Evolutionary conservation across 805 yeast genomes (phyloP), one percentile per base, ranked within the genome.

Genomic region (Suhomyces canberraensis): DNA sequence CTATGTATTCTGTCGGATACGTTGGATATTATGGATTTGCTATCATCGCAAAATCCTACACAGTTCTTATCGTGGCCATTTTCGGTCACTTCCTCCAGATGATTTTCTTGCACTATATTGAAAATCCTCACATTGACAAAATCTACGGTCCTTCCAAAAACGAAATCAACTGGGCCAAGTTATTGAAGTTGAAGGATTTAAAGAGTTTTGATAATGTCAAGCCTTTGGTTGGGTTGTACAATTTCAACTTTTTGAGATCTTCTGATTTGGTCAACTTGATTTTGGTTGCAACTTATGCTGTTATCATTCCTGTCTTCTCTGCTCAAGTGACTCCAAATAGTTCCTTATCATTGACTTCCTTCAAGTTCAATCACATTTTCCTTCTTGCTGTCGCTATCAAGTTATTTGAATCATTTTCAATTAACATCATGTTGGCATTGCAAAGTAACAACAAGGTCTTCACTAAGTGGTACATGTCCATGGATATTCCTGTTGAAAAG

Each of bases 1-100:
- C 95, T 36, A 86, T 86, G 95, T 86, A 86, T 58, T 84, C 95
- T 1, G 82, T 87, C 39, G 95, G 95, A 6, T 86, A 86, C 53
- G 76, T 86, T 37, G 95, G 95, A 1, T 86, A 84, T 61, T 86
- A 86, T 52, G 95, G 95, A 0, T 76, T 84, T 51, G 88, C 91
- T 1, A 65, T 86, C 45, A 80, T 86, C 48, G 71, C 90, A 4
- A 81, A 84, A 45, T 80, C 87, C 16, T 84, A 84, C 50, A 72
- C 81, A 7, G 80, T 86, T 4, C 69, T 86, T 44, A 60, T 75
- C 11, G 81, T 83, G 20, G 84, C 95, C 1, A 62, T 85, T 11
- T 59, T 78, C 40, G 95, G 93, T 8, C 95, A 86, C 58, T 73
- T 82, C 36, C 66, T 76, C 37, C 95, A 86, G 56, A 85, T 86